Evolutionary conservation across 179 eudicot genomes (phyloP), one percentile per base, ranked within the genome.

Genomic region (Amaranthus tricolor): DNA sequence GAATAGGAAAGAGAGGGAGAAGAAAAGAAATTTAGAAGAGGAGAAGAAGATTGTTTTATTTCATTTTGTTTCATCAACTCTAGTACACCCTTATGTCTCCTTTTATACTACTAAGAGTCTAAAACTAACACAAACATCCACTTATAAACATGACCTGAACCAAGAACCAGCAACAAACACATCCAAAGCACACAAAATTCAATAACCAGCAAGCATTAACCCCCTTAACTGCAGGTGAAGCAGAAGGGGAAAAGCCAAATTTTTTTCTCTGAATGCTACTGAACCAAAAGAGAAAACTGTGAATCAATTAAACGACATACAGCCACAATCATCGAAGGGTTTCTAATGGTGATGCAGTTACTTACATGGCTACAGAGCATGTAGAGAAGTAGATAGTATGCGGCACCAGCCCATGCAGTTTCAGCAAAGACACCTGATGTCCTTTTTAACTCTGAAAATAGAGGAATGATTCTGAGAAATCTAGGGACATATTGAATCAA

Each of bases 371-470:
- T 94, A 69, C 94, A 94, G 52, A 94, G 98, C 97, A 94, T 94
- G 90, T 91, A 94, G 45, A 91, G 79, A 47, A 92, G 83, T 72
- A 94, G 85, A 85, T 94, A 92, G 78, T 83, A 89, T 12, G 83
- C 98, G 65, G 98, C 98, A 82, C 98, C 98, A 81, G 97, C 98
- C 98, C 98, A 94, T 17, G 98, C 98, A 70, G 97, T 94, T 84
- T 94, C 97, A 81, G 96, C 97, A 86, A 94, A 89, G 80, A 90
- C 97, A 73, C 98, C 98, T 11, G 97, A 83, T 43, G 98, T 92
- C 78, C 98, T 90, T 81, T 90, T 94, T 79, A 94, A 68, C 83
- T 94, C 98, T 6, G 96, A 83, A 77, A 88, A 85, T 50, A 94
- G 85, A 64, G 97, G 98, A 69, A 87, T 40, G 60, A 92, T 80